A percentile compares a stretch with the other conserved stretches of the same genome.
Evolutionary conservation across 108 stramenopile species (phyloP).

Genomic region (Aureococcus anophagefferens): DNA sequence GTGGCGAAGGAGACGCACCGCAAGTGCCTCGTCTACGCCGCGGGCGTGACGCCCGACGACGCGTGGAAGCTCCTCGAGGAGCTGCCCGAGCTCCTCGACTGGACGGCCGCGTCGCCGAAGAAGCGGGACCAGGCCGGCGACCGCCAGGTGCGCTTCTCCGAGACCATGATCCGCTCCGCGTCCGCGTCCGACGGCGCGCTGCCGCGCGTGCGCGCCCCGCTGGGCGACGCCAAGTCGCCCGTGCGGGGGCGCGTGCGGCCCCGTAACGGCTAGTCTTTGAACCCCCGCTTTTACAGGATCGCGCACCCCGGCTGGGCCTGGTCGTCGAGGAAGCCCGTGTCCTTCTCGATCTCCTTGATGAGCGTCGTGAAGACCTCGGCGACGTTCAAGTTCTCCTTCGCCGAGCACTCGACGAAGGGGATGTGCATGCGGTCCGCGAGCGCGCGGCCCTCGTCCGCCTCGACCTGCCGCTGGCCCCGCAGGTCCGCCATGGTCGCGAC

Average conservation of each 20-base stretch:
- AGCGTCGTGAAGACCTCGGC: constrained; percentile 72
- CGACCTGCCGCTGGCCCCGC: constrained; percentile 51
- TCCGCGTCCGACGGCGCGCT: too few relatives aligned
- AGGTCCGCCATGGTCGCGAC: constrained; percentile 74
- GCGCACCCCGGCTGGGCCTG: background rate
- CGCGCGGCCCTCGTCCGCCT: constrained; percentile 45
- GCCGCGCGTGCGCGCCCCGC: too few relatives aligned
- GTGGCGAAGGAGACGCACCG: background rate
- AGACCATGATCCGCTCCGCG: too few relatives aligned
- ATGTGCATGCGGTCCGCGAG: constrained; percentile 60
- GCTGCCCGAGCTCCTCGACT: background rate
- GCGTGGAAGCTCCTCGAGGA: background rate
- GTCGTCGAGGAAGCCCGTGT: constrained; percentile 58
- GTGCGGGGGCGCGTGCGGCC: too few relatives aligned
- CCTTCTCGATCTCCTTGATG: constrained; percentile 74
- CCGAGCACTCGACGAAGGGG: constrained; percentile 71
- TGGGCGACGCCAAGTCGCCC: too few relatives aligned
- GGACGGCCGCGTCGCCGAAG: too few relatives aligned
- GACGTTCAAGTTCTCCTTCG: constrained; percentile 66
- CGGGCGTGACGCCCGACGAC: background rate
- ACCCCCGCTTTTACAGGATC: constrained; percentile 2
- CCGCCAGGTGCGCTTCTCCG: too few relatives aligned
- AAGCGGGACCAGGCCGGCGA: too few relatives aligned
- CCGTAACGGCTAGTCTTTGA: too few relatives aligned
- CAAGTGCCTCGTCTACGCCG: background rate